A percentile compares a stretch with the other conserved stretches of the same genome.
Conservation (phyloP, 345 rosid species). For the Gossypium arboreum region DNA sequence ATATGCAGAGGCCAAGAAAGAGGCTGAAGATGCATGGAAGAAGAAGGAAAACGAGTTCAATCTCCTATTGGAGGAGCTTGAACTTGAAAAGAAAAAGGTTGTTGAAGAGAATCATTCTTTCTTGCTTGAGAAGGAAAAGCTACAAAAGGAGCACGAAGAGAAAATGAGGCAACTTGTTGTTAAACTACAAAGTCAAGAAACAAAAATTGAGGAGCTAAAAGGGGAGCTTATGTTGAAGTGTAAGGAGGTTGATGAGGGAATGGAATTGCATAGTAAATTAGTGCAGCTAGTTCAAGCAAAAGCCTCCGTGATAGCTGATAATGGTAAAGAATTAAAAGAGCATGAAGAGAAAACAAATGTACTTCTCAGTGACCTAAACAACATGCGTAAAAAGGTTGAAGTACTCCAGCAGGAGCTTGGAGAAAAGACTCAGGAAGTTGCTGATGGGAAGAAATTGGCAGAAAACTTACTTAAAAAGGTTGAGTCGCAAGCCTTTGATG, state of each 20-base stretch:
- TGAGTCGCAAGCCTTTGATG: constrained; percentile 26
- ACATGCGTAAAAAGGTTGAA: constrained; percentile 34
- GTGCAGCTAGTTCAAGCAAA: constrained; percentile 42
- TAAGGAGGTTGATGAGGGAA: constrained; percentile 42
- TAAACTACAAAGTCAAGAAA: constrained; percentile 25
- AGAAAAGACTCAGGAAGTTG: constrained; percentile 29
- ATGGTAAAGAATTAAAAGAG: constrained; percentile 31
- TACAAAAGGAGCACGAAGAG: constrained; percentile 26
- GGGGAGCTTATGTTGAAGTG: constrained; percentile 35
- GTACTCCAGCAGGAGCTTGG: constrained; percentile 38
- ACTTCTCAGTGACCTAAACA: constrained; percentile 41
- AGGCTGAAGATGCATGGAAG: constrained; percentile 51
- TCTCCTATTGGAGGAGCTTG: constrained; percentile 46
- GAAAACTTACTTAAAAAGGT: constrained; percentile 33
- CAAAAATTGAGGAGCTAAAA: constrained; percentile 34
- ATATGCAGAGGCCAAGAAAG: constrained; percentile 47
- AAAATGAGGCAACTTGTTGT: constrained; percentile 20
- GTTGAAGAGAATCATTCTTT: constrained; percentile 39
- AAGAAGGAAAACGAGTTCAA: constrained; percentile 46
- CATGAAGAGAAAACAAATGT: constrained; percentile 31
- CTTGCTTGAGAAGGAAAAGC: constrained; percentile 39
- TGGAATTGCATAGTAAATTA: constrained; percentile 37
- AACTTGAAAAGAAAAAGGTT: constrained; percentile 39
- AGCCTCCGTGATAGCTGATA: constrained; percentile 18
- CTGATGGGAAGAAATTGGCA: constrained; percentile 30